phyloP scores from a whole-genome alignment of 2,329 filamentous ascomycete species.

The Xylariales sp. region DNA sequence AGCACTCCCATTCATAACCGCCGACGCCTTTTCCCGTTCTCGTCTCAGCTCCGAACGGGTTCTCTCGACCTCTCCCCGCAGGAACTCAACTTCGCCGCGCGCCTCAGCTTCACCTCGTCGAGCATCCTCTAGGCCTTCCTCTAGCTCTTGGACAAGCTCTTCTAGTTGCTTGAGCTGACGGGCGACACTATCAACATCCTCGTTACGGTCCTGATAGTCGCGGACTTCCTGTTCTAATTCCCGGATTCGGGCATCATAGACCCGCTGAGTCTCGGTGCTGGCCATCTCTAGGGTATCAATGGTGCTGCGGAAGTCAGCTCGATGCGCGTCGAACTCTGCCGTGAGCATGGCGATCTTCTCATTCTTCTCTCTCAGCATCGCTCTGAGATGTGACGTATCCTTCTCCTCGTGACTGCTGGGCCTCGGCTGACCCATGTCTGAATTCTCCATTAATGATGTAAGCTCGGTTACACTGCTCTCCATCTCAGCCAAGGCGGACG shows the following conservation, averaged over 20 bases:
- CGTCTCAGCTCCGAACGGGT: conserved; percentile 82
- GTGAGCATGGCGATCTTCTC: conserved; percentile 93
- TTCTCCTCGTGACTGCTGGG: conserved; percentile 57
- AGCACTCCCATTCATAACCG: conserved; percentile 47
- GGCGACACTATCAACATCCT: conserved; percentile 89
- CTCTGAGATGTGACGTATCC: conserved; percentile 71
- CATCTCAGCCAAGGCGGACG: conserved; percentile 79
- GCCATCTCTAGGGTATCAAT: conserved; percentile 96
- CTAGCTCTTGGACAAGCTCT: conserved; percentile 91
- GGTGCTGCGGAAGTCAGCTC: conserved; percentile 93
- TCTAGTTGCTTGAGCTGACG: conserved; percentile 91
- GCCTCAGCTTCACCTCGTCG: conserved; percentile 92
- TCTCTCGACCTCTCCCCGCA: conserved; percentile 89
- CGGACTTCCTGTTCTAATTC: conserved; percentile 78
- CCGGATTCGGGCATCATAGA: conserved; percentile 91
- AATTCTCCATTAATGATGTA: conserved; percentile 63
- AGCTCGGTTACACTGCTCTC: conserved; percentile 47
- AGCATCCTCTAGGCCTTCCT: conserved; percentile 94
- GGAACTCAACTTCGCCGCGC: conserved; percentile 89
- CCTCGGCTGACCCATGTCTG: conserved; percentile 38
- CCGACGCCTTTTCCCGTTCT: conserved; percentile 77
- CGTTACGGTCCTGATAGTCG: conserved; percentile 74
- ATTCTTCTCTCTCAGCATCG: conserved; percentile 88
- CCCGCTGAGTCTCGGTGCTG: conserved; percentile 88
- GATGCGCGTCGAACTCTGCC: conserved; percentile 88